phyloP scores from a whole-genome alignment of 192 early-diverging fungal genomes.

The Podila epicladia region DNA sequence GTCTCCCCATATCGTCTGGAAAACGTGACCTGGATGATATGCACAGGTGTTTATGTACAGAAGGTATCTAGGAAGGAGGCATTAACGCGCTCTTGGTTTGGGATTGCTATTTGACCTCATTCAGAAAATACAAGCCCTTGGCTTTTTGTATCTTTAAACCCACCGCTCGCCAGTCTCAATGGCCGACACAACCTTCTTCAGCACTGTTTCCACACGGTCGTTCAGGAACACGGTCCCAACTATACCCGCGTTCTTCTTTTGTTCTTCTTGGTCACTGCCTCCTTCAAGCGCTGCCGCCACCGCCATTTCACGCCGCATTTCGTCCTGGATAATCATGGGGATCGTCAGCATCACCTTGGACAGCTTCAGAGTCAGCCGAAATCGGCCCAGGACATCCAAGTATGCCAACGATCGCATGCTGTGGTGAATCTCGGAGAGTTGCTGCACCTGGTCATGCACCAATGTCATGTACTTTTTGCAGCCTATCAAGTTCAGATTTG shows the following conservation, averaged over 20 bases:
- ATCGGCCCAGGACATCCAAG: constrained; percentile 63
- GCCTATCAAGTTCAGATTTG: constrained; percentile 33
- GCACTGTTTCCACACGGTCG: constrained; percentile 49
- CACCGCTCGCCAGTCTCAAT: constrained; percentile 51
- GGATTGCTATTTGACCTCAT: too few relatives aligned
- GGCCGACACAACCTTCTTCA: constrained; percentile 50
- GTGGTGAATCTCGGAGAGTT: constrained; percentile 65
- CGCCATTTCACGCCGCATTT: constrained; percentile 50
- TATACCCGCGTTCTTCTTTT: constrained; percentile 45
- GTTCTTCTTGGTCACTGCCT: constrained; percentile 23
- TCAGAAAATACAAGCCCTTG: background rate
- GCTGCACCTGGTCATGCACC: constrained; percentile 65
- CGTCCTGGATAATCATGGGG: constrained; percentile 64
- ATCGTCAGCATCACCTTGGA: constrained; percentile 61
- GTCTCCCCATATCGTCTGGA: too few relatives aligned
- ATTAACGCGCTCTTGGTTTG: too few relatives aligned
- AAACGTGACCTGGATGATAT: too few relatives aligned
- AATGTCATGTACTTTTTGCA: constrained; percentile 68
- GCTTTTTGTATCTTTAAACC: constrained; percentile 14
- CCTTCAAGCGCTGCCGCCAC: constrained; percentile 46
- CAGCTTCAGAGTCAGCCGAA: constrained; percentile 62
- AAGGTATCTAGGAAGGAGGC: too few relatives aligned
- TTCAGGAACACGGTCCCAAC: constrained; percentile 46
- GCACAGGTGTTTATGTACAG: too few relatives aligned
- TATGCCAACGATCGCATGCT: constrained; percentile 63